Percentiles rank a stretch among this genome's conserved stretches.
Evolutionary conservation across 2,329 filamentous ascomycete genomes (phyloP).

Genomic region (Scedosporium boydii): DNA sequence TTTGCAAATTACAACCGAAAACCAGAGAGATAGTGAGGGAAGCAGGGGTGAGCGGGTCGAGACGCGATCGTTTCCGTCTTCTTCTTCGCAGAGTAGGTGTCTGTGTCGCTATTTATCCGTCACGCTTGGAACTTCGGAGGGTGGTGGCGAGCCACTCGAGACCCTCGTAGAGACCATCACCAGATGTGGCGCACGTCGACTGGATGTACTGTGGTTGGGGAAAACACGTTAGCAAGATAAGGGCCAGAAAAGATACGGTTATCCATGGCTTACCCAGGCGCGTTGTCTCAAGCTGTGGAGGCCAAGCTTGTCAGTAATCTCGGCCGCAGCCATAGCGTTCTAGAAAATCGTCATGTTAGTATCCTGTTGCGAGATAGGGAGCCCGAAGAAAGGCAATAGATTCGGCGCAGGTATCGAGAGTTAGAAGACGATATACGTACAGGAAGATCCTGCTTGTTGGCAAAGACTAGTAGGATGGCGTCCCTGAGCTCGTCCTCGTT

Average conservation of each 20-base stretch:
- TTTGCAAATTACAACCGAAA: conserved; percentile 51
- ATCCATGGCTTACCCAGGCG: conserved; percentile 71
- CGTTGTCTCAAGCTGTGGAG: conserved; percentile 98
- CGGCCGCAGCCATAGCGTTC: conserved; percentile 99
- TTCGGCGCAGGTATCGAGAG: neutral
- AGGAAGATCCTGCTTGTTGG: conserved; percentile 99
- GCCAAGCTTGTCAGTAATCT: conserved; percentile 99
- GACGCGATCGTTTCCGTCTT: conserved; percentile 8
- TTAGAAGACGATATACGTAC: conserved; percentile 45
- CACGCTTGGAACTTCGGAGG: conserved; percentile 55
- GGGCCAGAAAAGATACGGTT: neutral
- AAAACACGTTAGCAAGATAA: conserved; percentile 9
- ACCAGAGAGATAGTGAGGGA: conserved; percentile 23
- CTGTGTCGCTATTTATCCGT: conserved; percentile 1
- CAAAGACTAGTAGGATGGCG: conserved; percentile 91
- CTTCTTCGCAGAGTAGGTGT: conserved; percentile 10
- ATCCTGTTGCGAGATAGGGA: neutral
- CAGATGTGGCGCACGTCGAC: conserved; percentile 97
- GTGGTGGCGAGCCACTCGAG: conserved; percentile 85
- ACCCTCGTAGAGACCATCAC: conserved; percentile 99
- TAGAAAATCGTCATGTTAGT: conserved; percentile 24
- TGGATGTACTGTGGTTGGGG: conserved; percentile 71
- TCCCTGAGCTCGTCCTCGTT: conserved; percentile 99
- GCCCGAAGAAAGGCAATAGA: conserved; percentile 1
- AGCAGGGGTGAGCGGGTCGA: conserved; percentile 2